Evolutionary conservation across 2,329 filamentous ascomycete species (phyloP).

Genomic region (Simplicillium aogashimaense): DNA sequence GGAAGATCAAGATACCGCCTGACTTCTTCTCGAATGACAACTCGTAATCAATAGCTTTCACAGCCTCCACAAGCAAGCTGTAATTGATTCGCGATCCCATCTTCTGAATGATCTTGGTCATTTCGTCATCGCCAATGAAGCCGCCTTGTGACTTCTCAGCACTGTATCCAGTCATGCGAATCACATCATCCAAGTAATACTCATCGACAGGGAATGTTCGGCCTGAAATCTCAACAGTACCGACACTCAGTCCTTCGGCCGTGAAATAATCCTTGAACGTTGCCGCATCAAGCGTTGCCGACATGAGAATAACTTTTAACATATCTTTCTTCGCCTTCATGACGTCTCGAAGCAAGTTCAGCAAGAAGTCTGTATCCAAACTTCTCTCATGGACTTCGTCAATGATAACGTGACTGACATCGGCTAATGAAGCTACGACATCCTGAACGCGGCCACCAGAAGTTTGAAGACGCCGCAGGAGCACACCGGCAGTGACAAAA

Average conservation of each 20-base stretch:
- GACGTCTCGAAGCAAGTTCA: conserved; percentile 80
- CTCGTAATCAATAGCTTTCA: conserved; percentile 71
- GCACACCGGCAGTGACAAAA: conserved; percentile 90
- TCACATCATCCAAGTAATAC: conserved; percentile 80
- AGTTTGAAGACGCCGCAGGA: conserved; percentile 83
- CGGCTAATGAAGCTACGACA: conserved; percentile 69
- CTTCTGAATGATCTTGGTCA: conserved; percentile 62
- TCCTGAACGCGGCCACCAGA: conserved; percentile 73
- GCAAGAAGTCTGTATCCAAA: conserved; percentile 86
- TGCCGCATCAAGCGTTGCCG: conserved; percentile 81
- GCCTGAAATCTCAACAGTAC: conserved; percentile 76
- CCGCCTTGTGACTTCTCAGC: conserved; percentile 35
- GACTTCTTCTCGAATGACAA: conserved; percentile 51
- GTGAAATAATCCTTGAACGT: conserved; percentile 81
- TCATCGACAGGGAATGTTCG: conserved; percentile 86
- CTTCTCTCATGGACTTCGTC: conserved; percentile 96
- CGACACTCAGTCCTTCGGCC: conserved; percentile 56
- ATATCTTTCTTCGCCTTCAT: conserved; percentile 64
- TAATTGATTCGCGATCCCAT: conserved; percentile 87
- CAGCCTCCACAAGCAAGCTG: conserved; percentile 69
- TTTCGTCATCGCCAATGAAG: conserved; percentile 38
- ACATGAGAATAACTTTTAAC: conserved; percentile 89
- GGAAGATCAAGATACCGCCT: conserved; percentile 89
- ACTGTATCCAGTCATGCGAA: conserved; percentile 67
- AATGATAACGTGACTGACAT: conserved; percentile 90